phyloP scores from a whole-genome alignment of 2,329 filamentous ascomycete species.

The Alternaria dauci region DNA sequence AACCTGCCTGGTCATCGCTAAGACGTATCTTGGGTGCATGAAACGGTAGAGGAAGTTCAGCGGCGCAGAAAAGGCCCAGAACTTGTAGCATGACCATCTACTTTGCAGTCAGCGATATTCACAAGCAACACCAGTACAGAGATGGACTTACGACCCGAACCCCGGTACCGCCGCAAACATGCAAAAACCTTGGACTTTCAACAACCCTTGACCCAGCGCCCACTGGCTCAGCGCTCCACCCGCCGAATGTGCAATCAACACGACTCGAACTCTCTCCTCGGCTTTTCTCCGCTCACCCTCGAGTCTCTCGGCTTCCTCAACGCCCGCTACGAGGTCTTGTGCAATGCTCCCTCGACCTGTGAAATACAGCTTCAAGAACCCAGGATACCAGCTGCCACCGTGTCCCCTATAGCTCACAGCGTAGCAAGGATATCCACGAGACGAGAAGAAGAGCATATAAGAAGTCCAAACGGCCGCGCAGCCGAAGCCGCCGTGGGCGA shows the following conservation, averaged over 20 bases:
- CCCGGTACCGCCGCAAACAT: slow-evolving; percentile 55
- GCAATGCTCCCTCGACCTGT: slow-evolving; percentile 56
- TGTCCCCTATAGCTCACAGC: slow-evolving; percentile 63
- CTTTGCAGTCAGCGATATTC: too few species aligned
- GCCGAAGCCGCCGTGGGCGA: slow-evolving; percentile 65
- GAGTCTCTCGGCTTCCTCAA: slow-evolving; percentile 43
- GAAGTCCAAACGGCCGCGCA: slow-evolving; percentile 62
- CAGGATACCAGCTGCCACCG: slow-evolving; percentile 62
- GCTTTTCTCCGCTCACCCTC: slow-evolving; percentile 42
- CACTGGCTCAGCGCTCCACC: slow-evolving; percentile 62
- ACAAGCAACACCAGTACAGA: slow-evolving; percentile 8
- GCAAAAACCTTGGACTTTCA: slow-evolving; percentile 56
- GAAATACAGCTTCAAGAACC: slow-evolving; percentile 58
- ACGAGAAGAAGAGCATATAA: slow-evolving; percentile 61
- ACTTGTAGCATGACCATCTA: slow-evolving; percentile 29
- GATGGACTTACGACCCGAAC: slow-evolving; percentile 59
- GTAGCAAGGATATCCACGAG: slow-evolving; percentile 59
- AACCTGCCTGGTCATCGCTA: slow-evolving; percentile 61
- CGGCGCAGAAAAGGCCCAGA: slow-evolving; percentile 35
- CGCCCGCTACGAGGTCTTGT: slow-evolving; percentile 38
- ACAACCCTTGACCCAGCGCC: slow-evolving; percentile 54
- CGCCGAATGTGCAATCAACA: slow-evolving; percentile 62
- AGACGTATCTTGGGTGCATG: slow-evolving; percentile 61
- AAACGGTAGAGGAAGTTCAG: slow-evolving; percentile 54
- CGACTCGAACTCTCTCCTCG: slow-evolving; percentile 45